Evolutionary conservation across 371 early-diverging fungal species (phyloP).

Genomic region (Thermomucor indicae-seudaticae): DNA sequence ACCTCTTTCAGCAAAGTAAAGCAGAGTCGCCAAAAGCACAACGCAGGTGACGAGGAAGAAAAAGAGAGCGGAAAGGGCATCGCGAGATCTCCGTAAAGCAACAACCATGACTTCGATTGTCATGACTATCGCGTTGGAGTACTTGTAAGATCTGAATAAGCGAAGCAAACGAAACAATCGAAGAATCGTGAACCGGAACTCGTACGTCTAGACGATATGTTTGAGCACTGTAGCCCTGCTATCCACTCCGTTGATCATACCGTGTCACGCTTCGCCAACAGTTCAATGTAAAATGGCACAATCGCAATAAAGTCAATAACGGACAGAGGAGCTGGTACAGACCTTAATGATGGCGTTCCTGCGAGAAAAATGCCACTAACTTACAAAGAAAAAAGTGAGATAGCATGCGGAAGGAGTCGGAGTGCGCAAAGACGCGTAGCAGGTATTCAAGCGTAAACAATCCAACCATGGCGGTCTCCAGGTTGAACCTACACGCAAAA

Average conservation of each 20-base stretch:
- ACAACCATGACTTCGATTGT: conserved; percentile 87
- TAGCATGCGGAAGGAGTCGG: conserved; percentile 57
- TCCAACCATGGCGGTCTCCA: conserved; percentile 75
- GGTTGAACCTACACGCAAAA: conserved; percentile 51
- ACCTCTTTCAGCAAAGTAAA: conserved; percentile 87
- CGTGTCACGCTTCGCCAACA: conserved; percentile 65
- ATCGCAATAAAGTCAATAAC: conserved; percentile 80
- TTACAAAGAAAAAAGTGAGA: conserved; percentile 42
- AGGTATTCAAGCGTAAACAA: conserved; percentile 77
- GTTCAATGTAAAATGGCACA: conserved; percentile 77
- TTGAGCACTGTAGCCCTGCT: no score
- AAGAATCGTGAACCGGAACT: conserved; percentile 82
- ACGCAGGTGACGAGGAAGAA: conserved; percentile 75
- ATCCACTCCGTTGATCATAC: conserved; percentile 43
- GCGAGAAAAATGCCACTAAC: not conserved
- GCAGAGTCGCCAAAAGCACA: conserved; percentile 70
- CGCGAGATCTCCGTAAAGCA: conserved; percentile 73
- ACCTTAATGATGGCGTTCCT: not conserved
- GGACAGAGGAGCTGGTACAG: conserved; percentile 59
- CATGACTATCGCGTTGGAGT: conserved; percentile 65
- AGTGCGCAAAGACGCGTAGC: conserved; percentile 68
- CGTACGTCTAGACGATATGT: conserved; percentile 52
- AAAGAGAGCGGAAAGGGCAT: conserved; percentile 74
- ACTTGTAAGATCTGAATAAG: conserved; percentile 80
- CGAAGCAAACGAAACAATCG: conserved; percentile 77